Evolutionary conservation across 495 filamentous ascomycete species (phyloP), one percentile per base, ranked within the genome.

Genomic region (Hypoxylon cercidicola): DNA sequence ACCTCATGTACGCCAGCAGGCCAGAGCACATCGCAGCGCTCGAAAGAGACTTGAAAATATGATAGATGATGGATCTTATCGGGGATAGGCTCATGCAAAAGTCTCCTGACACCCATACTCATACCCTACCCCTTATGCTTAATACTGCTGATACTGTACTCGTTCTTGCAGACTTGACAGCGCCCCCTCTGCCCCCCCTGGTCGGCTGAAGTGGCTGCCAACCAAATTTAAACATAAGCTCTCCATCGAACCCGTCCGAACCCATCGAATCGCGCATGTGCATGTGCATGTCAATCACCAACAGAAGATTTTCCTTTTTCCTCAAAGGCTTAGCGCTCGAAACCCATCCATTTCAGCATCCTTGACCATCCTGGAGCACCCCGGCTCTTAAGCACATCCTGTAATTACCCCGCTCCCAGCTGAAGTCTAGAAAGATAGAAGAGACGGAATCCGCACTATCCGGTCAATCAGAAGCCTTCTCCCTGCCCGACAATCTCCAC

Each of bases 401-500:
- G 16, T 51, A 20, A 32, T 57, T 68, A 68, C 65, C 65, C 65
- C 65, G 65, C 65, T 68, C 50, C 35, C 55, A 63, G 62, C 62
- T 60, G 56, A 52, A 35, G 25, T 55, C 39, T 15, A 60, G 44
- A 60, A 55, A 35, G 34, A 49, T 41, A 39, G 40, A 25, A 20
- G 12, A 53, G 50, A 13, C 25, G 48, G 12, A 53, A 16, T 51
- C 62, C 56, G 62, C 35, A 60, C 48, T 49, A 60, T 63, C 60
- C 44, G 55, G 37, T 58, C 65, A 68, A 68, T 68, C 65, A 55
- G 65, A 60, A 46, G 41, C 39, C 65, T 40, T 57, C 23, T 32
- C 41, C 32, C 46, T 45, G 43, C 44, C 51, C 62, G 59, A 59
- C 34, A 44, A 63, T 68, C 64, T 68, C 65, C 65, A 68, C 62